Evolutionary conservation across 345 rosid genomes (phyloP).

Genomic region (Pistacia integerrima): DNA sequence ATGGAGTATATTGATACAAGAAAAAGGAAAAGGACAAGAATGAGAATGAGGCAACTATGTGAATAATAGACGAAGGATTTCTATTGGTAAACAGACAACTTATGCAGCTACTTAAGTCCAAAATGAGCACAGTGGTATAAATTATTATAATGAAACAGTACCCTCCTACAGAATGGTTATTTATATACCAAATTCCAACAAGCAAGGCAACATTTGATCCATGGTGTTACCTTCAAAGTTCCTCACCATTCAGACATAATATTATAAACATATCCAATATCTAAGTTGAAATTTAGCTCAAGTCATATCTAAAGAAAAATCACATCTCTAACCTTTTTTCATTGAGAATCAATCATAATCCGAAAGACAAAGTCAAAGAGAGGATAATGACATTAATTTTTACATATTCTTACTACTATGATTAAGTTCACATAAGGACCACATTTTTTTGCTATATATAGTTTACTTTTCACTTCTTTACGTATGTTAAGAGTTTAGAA

Average conservation of each 20-base stretch:
- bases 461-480: too few species aligned
- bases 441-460: too few species aligned
- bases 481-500: too few species aligned
- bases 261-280: background rate
- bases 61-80: too few species aligned
- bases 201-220: background rate
- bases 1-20: background rate
- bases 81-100: background rate
- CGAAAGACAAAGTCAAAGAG: background rate
- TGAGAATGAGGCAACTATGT: background rate
- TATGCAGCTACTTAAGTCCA: background rate
- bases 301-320: too few species aligned
- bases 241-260: background rate
- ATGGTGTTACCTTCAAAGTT: background rate
- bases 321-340: background rate
- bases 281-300: background rate
- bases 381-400: background rate
- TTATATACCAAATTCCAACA: background rate
- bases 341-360: background rate
- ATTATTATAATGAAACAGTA: too few species aligned
- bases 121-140: too few species aligned
- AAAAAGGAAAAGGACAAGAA: background rate
- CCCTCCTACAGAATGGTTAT: background rate
- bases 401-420: background rate
- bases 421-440: too few species aligned